Evolutionary conservation across 768 basidiomycete species (phyloP).

Genomic region (Tylopilus sp.): DNA sequence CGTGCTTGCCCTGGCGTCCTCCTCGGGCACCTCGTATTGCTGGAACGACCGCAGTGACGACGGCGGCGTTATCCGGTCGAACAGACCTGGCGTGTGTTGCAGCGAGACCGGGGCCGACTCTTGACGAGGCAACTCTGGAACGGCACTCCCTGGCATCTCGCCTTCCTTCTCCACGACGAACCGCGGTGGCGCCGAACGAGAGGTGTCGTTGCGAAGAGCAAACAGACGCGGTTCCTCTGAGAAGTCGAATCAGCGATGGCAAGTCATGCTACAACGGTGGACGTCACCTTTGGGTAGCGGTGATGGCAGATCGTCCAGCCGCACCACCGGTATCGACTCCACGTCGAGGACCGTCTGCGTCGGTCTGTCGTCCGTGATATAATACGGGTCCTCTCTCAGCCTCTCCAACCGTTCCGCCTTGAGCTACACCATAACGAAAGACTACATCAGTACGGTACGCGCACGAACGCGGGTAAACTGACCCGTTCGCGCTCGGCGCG

Average conservation of each 20-base stretch:
- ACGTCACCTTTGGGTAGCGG: conserved; percentile 33
- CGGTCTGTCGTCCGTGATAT: conserved; percentile 67
- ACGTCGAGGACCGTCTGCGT: conserved; percentile 42
- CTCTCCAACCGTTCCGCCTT: conserved; percentile 74
- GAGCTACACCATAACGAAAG: conserved; percentile 44
- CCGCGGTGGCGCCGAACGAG: conserved; percentile 40
- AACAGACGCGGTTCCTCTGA: conserved; percentile 40
- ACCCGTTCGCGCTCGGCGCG: conserved; percentile 62
- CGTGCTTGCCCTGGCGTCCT: conserved; percentile 48
- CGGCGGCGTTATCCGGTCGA: conserved; percentile 35
- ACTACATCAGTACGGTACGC: conserved; percentile 1
- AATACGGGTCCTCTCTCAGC: conserved; percentile 86
- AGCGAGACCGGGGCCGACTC: conserved; percentile 28
- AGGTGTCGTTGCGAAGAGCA: conserved; percentile 40
- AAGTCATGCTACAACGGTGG: not conserved
- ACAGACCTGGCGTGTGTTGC: conserved; percentile 22
- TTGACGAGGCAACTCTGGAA: conserved; percentile 16
- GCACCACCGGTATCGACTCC: conserved; percentile 91
- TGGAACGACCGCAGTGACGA: conserved; percentile 41
- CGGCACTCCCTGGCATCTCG: conserved; percentile 76
- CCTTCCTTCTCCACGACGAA: conserved; percentile 74
- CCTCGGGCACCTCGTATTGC: conserved; percentile 49
- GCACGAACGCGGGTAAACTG: conserved; percentile 17
- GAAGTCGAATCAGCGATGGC: conserved; percentile 23
- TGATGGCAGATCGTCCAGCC: conserved; percentile 70